phyloP scores from a whole-genome alignment of 1,139 yeast species.

The Pichia norvegensis region DNA sequence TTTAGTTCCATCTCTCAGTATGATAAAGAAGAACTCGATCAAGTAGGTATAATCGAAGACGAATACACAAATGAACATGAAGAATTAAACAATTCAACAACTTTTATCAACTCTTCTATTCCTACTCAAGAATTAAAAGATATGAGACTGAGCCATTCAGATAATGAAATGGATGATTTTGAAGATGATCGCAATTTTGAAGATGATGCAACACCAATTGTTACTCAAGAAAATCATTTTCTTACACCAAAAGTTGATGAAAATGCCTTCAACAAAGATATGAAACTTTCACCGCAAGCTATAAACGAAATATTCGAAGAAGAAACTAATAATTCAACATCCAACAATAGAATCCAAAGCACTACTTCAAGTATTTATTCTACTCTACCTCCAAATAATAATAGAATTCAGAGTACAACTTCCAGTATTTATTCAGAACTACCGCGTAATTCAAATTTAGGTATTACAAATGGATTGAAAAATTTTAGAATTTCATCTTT shows the following conservation, averaged over 20 bases:
- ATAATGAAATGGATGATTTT: constrained; percentile 12
- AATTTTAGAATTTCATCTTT: constrained; percentile 10
- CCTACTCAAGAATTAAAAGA: constrained; percentile 9
- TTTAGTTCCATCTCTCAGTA: constrained; percentile 7
- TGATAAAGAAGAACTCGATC: neutral
- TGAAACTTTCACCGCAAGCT: constrained; percentile 6
- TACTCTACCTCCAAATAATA: constrained; percentile 6
- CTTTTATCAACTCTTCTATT: constrained; percentile 8
- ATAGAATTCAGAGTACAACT: constrained; percentile 9
- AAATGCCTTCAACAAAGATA: constrained; percentile 1
- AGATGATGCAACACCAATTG: constrained; percentile 7
- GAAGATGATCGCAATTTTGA: constrained; percentile 2
- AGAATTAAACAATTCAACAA: constrained; percentile 6
- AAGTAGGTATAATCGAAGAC: constrained; percentile 3
- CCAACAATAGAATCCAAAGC: constrained; percentile 7
- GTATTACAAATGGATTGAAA: constrained; percentile 5
- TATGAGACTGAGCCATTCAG: neutral
- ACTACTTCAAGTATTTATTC: constrained; percentile 13
- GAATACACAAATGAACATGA: constrained; percentile 1
- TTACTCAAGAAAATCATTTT: constrained; percentile 1
- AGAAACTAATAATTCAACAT: neutral
- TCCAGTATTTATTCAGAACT: constrained; percentile 15
- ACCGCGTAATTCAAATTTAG: constrained; percentile 5
- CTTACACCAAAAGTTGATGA: constrained; percentile 5
- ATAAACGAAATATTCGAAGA: constrained; percentile 4